Conservation (phyloP, 108 stramenopile species). For the Cyclotella cryptica region DNA sequence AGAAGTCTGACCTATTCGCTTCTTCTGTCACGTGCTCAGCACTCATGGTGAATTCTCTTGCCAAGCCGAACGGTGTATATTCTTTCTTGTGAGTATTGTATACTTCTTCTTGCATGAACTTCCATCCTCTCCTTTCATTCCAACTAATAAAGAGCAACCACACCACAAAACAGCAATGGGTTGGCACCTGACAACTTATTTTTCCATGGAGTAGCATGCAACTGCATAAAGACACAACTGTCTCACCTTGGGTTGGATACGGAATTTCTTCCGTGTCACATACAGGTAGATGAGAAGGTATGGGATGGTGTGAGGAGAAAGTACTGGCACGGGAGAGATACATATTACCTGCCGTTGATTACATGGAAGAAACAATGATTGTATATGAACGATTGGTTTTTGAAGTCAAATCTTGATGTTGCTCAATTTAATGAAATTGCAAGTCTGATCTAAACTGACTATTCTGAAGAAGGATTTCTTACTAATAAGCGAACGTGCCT, state of each 20-base stretch:
- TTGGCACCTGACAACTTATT: slow-evolving; percentile 94
- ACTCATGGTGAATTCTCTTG: slow-evolving; percentile 56
- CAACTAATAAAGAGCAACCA: neutral
- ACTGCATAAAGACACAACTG: slow-evolving; percentile 84
- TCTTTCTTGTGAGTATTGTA: slow-evolving; percentile 70
- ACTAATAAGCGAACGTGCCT: too few species aligned
- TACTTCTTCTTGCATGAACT: neutral
- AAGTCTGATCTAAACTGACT: too few species aligned
- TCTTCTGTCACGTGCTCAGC: neutral
- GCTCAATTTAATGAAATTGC: too few species aligned
- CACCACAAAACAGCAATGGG: slow-evolving; percentile 68
- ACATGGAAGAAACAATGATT: slow-evolving; percentile 66
- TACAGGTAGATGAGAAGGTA: slow-evolving; percentile 73
- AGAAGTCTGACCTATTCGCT: neutral
- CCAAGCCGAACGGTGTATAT: slow-evolving; percentile 83
- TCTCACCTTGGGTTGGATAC: slow-evolving; percentile 75
- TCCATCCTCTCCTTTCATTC: slow-evolving; percentile 24
- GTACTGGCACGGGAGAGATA: slow-evolving; percentile 92
- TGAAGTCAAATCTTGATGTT: too few species aligned
- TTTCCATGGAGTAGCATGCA: slow-evolving; percentile 93
- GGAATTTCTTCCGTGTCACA: slow-evolving; percentile 83
- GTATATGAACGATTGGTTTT: neutral
- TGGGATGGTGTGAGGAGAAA: slow-evolving; percentile 92
- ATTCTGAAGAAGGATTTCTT: too few species aligned
- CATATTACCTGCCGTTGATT: slow-evolving; percentile 86